A percentile compares a stretch with the other conserved stretches of the same genome.
These are phyloP conservation scores for Phalaenopsis aphrodite DNA, from an alignment of 106 monocot genomes.

Conservation along the genomic window DNA sequence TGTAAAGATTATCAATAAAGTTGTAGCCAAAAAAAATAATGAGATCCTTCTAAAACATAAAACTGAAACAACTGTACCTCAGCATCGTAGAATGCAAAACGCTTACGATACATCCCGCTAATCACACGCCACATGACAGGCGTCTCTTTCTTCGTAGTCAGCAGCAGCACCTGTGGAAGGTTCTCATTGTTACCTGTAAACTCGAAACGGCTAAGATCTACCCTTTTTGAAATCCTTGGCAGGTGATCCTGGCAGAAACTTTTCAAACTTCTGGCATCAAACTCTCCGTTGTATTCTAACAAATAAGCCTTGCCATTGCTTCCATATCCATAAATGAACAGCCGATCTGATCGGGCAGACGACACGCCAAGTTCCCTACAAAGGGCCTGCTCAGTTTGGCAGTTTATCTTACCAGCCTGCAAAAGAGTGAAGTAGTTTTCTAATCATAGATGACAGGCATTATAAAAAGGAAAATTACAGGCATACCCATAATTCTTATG, in stretches of 20 bases:
- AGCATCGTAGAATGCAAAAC: slow-evolving; percentile 68
- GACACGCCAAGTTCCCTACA: slow-evolving; percentile 70
- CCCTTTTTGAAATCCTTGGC: slow-evolving; percentile 71
- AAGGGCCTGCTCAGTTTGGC: slow-evolving; percentile 45
- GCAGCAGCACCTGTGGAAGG: slow-evolving; percentile 74
- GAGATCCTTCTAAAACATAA: not conserved
- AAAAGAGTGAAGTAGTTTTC: not conserved
- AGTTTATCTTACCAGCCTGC: slow-evolving; percentile 82
- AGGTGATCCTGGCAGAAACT: slow-evolving; percentile 63
- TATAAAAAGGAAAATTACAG: not conserved
- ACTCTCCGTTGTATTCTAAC: slow-evolving; percentile 54
- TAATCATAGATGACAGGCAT: not conserved
- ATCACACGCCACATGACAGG: slow-evolving; percentile 81
- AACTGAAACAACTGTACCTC: slow-evolving; percentile 35
- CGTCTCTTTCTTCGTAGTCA: slow-evolving; percentile 82
- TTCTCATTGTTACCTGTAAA: slow-evolving; percentile 29
- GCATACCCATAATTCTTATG: no score
- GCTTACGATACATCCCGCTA: slow-evolving; percentile 71
- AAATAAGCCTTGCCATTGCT: slow-evolving; percentile 43
- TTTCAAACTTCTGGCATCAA: slow-evolving; percentile 56
- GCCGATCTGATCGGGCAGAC: slow-evolving; percentile 21
- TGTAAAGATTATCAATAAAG: no score
- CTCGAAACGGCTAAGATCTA: slow-evolving; percentile 40
- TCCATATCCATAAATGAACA: slow-evolving; percentile 67
- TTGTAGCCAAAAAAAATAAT: no score